Evolutionary conservation across 2,329 filamentous ascomycete species (phyloP), one percentile per base, ranked within the genome.

Genomic region (Xylariaceae sp.): DNA sequence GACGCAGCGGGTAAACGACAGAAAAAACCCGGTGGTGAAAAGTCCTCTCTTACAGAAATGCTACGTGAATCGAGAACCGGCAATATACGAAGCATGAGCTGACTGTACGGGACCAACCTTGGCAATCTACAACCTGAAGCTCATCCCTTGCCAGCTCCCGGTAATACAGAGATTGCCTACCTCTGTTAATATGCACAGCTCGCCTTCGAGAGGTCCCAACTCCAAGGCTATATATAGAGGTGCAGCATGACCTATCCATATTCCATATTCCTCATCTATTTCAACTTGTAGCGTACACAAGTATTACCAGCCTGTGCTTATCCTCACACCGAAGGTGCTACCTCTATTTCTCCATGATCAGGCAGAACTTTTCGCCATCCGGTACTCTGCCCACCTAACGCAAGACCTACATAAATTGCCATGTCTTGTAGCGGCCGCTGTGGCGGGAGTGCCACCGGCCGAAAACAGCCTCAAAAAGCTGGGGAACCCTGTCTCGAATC

Each of bases 381-480:
- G 51, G 13, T 10, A 49, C 37, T 34, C 50, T 41, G 53, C 17
- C 23, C 53, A 57, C 37, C 8, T 1, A 8, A 13, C 37, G 37
- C 9, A 41, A 3, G 11, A 13, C 37, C 23, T 30, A 30, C 23
- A 30, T 30, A 30, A 30, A 30, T 30, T 30, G 23, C 23, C 23
- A 30, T 30, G 23, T 30, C 23, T 30, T 30, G 23, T 30, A 30
- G 23, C 59, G 55, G 57, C 57, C 57, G 41, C 50, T 57, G 48
- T 55, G 56, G 59, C 52, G 59, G 61, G 53, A 57, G 34, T 57
- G 37, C 48, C 55, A 48, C 53, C 53, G 48, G 58, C 60, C 56
- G 56, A 62, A 59, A 62, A 53, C 56, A 64, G 62, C 45, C 55
- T 55, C 35, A 50, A 64, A 30, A 64, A 61, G 56, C 56, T 52